A percentile compares a stretch with the other conserved stretches of the same genome.
Evolutionary conservation across 768 basidiomycete genomes (phyloP).

Genomic region (Hygrocybe coccinea): DNA sequence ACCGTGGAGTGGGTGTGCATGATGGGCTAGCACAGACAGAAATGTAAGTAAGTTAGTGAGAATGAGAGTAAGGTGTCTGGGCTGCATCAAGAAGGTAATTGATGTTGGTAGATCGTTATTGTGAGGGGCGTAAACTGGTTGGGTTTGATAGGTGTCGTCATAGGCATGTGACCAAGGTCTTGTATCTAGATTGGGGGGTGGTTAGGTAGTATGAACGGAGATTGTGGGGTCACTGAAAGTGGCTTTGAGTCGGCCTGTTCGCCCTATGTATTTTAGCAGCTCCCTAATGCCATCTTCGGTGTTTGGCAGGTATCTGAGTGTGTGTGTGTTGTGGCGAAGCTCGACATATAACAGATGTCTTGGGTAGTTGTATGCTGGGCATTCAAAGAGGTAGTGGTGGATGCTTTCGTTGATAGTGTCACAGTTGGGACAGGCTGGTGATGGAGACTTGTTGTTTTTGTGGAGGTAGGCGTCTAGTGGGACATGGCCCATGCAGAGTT

Average conservation of each 20-base stretch:
- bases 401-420: conserved; percentile 20
- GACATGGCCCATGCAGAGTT: conserved; percentile 29
- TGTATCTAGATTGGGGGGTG: no score
- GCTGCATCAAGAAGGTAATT: no score
- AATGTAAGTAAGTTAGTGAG: background rate
- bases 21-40: background rate
- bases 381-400: conserved; percentile 27
- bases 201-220: no score
- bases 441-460: conserved; percentile 20
- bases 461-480: conserved; percentile 30
- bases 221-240: background rate
- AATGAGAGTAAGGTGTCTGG: background rate
- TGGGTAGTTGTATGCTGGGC: conserved; percentile 19
- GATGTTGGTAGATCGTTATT: no score
- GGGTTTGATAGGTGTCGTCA: no score
- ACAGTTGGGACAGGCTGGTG: conserved; percentile 26
- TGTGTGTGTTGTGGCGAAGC: background rate
- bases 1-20: no score
- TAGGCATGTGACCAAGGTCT: no score
- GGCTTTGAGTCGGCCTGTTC: background rate
- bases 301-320: background rate
- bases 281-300: background rate
- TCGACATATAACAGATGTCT: background rate
- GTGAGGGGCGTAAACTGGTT: no score
- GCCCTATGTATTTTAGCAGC: background rate